Base-by-base conservation (phyloP, 2,329 filamentous ascomycete genomes). In the Aspergillus jensenii region DNA sequence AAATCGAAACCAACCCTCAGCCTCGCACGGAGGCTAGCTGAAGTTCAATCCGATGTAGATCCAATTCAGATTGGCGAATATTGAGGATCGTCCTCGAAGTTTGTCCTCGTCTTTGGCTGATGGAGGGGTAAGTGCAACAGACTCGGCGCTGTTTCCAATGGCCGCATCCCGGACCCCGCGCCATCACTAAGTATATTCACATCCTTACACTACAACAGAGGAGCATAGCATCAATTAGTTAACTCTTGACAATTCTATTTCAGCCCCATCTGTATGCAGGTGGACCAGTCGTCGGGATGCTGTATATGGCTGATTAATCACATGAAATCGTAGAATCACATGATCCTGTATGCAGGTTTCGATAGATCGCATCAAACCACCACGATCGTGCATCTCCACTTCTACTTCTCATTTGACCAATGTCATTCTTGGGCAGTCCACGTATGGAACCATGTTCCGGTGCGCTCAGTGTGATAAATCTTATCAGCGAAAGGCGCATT, bases 401-500 rank as follows among this genome's bases (percentile, higher is more conserved):
- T 27, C 33, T 4, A 25, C 17, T 21, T n/a, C 17, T 19, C 15
- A 21, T 19, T 23, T 11, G 41, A 3, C 19, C 33, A 31, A 43
- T 43, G 15, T 19, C 11, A 14, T 40, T 14, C 27, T 23, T 35
- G 6, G 21, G 15, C 12, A 41, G 23, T 40, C 12, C 41, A 25
- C 17, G 14, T n/a, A 53, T 45, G 25, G 37, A 49, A 54, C 27
- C 52, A 68, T 70, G 68, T 71, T 71, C 39, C 60, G 58, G 39
- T 72, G 69, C 52, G 49, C 63, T 14, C 58, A 63, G 43, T 72
- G 69, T 50, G 62, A 65, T n/a, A 71, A 68, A n/a, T 44, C 60
- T 9, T 72, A 72, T 15, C 65, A 66, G 17, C 61, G 69, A 33
- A 72, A 68, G 52, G 59, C 65, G 0, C 69, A 72, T 61, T 45